Evolutionary conservation across 1,139 yeast genomes (phyloP), one percentile per base, ranked within the genome.

Genomic region (Casaregolazyma lundiana): DNA sequence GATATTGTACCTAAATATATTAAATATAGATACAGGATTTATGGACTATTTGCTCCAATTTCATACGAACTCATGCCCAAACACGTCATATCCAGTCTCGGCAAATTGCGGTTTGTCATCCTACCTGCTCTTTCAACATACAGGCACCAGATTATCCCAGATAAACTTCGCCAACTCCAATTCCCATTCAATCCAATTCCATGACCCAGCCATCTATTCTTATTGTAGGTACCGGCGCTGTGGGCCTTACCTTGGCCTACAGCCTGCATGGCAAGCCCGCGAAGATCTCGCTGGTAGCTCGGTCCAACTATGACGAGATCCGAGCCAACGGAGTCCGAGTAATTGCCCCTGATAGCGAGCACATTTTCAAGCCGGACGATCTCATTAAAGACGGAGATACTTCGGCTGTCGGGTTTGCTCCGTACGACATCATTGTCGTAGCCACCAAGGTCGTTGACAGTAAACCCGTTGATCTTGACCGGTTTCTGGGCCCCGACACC

Each of bases 161-260:
- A 11, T 9, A 9, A 4, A 6, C 29, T 7, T 6, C 29, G n/a
- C 8, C 30, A 24, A 9, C 30, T 6, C 6, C 8, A 24, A 24
- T 24, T 24, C 4, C 8, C 30, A 7, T 4, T 9, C 32, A n/a
- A n/a, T 26, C 15, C 32, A 26, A 26, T 6, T 4, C 13, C 32
- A 26, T 26, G 32, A n/a, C 32, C 15, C 6, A 26, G 35, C 43
- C 43, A 24, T 30, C 37, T 2, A 26, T 42, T 26, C 26, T 42
- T 4, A 38, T 55, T 6, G 55, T 53, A 6, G 58, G 59, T 11
- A 56, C 57, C 2, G 59, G 58, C 5, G 58, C 53, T n/a, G 56
- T 55, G 8, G 59, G 58, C 20, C 44, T 55, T 9, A 45, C 51
- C 8, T 53, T 42, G 34, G 56, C 50, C 4, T 44, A 47, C 32